Evolutionary conservation across 2,329 filamentous ascomycete genomes (phyloP).

Genomic region (Mycosphaerella sp.): DNA sequence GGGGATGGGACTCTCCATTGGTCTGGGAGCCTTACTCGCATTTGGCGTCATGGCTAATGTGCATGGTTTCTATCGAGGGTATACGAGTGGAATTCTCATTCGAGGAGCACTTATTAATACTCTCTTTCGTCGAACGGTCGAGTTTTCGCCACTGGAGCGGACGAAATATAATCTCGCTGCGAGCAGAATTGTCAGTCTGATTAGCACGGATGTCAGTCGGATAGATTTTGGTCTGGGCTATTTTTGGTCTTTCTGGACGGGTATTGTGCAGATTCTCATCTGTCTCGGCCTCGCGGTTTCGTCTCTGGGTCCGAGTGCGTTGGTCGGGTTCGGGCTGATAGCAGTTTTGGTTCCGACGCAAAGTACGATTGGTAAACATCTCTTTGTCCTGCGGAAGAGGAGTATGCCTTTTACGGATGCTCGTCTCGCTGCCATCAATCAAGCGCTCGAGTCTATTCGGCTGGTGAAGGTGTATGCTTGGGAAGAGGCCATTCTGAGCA

Average conservation of each 20-base stretch:
- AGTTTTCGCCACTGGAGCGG: background rate
- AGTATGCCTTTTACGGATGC: background rate
- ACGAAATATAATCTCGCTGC: background rate
- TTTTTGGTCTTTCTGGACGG: slow-evolving; percentile 3
- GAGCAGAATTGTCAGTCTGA: slow-evolving; percentile 3
- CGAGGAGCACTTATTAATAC: slow-evolving; percentile 2
- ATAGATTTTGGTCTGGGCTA: slow-evolving; percentile 7
- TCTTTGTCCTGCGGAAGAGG: slow-evolving; percentile 1
- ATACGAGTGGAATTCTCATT: slow-evolving; percentile 4
- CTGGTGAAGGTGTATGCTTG: background rate
- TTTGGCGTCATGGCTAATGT: slow-evolving; percentile 6
- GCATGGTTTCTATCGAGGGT: slow-evolving; percentile 4
- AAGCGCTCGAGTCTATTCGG: background rate
- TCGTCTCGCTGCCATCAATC: background rate
- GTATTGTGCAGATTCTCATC: slow-evolving; percentile 3
- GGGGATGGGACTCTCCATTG: background rate
- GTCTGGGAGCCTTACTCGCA: background rate
- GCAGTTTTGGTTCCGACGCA: slow-evolving; percentile 6
- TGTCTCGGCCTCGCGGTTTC: slow-evolving; percentile 4
- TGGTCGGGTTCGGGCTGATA: slow-evolving; percentile 3
- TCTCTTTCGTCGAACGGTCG: slow-evolving; percentile 4
- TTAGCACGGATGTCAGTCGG: slow-evolving; percentile 6
- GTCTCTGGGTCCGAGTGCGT: background rate
- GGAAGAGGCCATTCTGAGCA: background rate
- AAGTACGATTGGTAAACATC: slow-evolving; percentile 1